Evolutionary conservation across 1,284 basidiomycete species (phyloP).

Genomic region (Ganoderma resinaceum): DNA sequence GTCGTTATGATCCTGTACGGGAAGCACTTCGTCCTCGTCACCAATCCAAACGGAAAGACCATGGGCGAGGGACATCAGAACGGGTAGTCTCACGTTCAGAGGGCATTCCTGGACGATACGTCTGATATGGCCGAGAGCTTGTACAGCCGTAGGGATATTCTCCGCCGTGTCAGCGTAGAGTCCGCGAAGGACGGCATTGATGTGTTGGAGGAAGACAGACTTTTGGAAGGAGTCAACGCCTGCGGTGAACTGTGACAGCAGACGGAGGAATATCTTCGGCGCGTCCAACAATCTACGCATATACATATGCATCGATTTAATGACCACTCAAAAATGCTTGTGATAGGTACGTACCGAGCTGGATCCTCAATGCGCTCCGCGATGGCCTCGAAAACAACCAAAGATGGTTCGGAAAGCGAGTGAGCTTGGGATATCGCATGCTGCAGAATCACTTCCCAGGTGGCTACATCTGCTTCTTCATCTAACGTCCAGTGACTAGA

Average conservation of each 20-base stretch:
- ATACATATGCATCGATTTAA: no score
- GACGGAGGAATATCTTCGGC: conserved; percentile 7
- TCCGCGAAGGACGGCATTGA: conserved; percentile 41
- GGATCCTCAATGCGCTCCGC: not conserved
- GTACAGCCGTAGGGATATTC: conserved; percentile 20
- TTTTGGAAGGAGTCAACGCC: conserved; percentile 1
- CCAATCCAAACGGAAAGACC: conserved; percentile 58
- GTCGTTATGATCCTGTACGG: conserved; percentile 51
- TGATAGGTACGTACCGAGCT: conserved; percentile 7
- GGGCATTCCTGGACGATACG: conserved; percentile 41
- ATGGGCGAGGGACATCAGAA: conserved; percentile 46
- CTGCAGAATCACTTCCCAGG: conserved; percentile 25
- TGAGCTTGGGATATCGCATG: conserved; percentile 11
- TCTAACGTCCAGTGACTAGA: conserved; percentile 21
- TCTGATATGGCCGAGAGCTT: conserved; percentile 40
- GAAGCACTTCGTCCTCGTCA: conserved; percentile 50
- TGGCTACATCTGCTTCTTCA: conserved; percentile 18
- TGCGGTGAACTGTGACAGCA: not conserved
- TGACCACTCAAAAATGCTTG: no score
- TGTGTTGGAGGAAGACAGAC: conserved; percentile 11
- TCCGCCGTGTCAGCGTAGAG: conserved; percentile 46
- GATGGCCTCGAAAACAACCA: conserved; percentile 20
- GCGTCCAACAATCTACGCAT: conserved; percentile 10
- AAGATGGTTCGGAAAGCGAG: not conserved
- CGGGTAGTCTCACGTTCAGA: conserved; percentile 35